Evolutionary conservation across 1,284 basidiomycete species (phyloP).

Genomic region (Melampsora americana): DNA sequence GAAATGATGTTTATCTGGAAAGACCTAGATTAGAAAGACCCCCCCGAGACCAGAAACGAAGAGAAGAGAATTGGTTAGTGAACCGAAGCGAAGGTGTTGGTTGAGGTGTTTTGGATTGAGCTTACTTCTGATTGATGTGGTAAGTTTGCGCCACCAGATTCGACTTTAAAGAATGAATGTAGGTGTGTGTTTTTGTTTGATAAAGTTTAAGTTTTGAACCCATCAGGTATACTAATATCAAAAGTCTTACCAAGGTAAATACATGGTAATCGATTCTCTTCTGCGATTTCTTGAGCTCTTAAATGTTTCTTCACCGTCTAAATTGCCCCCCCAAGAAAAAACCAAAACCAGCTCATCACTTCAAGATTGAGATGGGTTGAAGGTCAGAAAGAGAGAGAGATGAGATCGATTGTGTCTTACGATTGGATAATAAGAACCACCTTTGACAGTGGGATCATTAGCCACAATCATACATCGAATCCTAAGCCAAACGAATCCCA

Average conservation of each 20-base stretch:
- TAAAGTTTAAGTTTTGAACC: too few species aligned
- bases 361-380: too few species aligned
- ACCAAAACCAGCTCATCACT: too few species aligned
- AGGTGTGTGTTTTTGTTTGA: too few species aligned
- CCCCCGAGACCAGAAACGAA: conserved; percentile 48
- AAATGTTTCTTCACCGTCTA: conserved; percentile 86
- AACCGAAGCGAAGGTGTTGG: too few species aligned
- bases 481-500: too few species aligned
- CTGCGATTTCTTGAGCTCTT: conserved; percentile 85
- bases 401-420: too few species aligned
- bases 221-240: not conserved
- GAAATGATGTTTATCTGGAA: conserved; percentile 87
- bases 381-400: too few species aligned
- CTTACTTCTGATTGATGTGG: conserved; percentile 75
- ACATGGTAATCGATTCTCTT: conserved; percentile 83
- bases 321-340: not conserved
- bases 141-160: conserved; percentile 87
- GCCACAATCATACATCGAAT: conserved; percentile 82
- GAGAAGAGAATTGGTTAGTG: too few species aligned
- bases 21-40: conserved; percentile 59
- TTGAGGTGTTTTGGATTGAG: too few species aligned
- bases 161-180: too few species aligned
- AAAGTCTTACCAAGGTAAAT: conserved; percentile 73
- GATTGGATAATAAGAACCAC: conserved; percentile 86
- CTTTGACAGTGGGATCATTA: conserved; percentile 91